Percentiles rank a stretch among this genome's conserved stretches.
Evolutionary conservation across 352 stramenopile species (phyloP).

Genomic region (Phytophthora meadii): DNA sequence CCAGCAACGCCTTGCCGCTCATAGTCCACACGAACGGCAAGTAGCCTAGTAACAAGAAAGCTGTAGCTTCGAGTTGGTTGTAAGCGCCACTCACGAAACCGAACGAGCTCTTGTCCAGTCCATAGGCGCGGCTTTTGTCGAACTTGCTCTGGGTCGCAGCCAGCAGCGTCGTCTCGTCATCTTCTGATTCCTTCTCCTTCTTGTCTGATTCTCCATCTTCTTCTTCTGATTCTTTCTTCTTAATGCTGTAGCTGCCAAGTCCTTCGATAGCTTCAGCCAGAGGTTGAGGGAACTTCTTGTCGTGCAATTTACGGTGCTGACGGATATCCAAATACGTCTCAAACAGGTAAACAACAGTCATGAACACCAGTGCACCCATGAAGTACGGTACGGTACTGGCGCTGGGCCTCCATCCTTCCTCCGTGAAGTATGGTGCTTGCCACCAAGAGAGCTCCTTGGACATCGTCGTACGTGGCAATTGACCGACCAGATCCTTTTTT

Average conservation of each 20-base stretch:
- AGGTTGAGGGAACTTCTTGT: constrained; percentile 66
- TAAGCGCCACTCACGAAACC: constrained; percentile 92
- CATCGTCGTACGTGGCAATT: constrained; percentile 12
- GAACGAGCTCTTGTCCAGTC: constrained; percentile 97
- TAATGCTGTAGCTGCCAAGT: constrained; percentile 49
- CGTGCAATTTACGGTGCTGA: constrained; percentile 92
- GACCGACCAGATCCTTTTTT: background rate
- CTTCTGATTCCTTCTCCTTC: constrained; percentile 28
- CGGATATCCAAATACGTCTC: constrained; percentile 93
- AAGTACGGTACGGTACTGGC: constrained; percentile 71
- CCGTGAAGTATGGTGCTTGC: constrained; percentile 57
- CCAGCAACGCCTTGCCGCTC: constrained; percentile 65
- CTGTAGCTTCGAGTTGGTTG: constrained; percentile 81
- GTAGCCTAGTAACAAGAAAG: constrained; percentile 92
- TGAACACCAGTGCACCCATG: constrained; percentile 84
- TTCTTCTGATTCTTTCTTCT: constrained; percentile 23
- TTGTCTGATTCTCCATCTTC: constrained; percentile 15
- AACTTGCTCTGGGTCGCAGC: constrained; percentile 92
- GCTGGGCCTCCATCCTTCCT: constrained; percentile 59
- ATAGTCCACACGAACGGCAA: constrained; percentile 94
- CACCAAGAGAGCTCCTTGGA: constrained; percentile 47
- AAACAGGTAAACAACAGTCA: constrained; percentile 90
- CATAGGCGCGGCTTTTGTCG: constrained; percentile 93
- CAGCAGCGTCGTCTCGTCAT: constrained; percentile 63
- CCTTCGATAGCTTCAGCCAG: constrained; percentile 62